Percentiles rank a stretch among this genome's conserved stretches.
Conservation (phyloP, 129 eudicot genomes). For the Saussurea involucrata region DNA sequence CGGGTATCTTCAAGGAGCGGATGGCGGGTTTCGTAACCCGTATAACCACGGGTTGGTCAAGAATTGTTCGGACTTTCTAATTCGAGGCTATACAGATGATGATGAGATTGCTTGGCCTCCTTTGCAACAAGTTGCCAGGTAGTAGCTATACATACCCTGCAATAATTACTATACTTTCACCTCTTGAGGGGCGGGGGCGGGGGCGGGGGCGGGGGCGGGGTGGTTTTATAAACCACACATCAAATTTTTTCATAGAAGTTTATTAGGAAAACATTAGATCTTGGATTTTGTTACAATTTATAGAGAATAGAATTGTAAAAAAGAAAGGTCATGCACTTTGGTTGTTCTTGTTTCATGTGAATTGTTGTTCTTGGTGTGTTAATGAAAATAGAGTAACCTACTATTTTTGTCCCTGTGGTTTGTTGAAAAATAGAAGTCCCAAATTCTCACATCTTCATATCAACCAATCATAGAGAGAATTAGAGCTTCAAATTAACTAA, state of each 20-base stretch:
- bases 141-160: neutral
- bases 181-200: neutral
- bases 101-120: conserved; percentile 68
- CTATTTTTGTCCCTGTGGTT: neutral
- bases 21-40: conserved; percentile 80
- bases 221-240: neutral
- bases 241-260: neutral
- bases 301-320: neutral
- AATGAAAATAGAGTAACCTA: neutral
- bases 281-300: conserved; percentile 5
- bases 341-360: neutral
- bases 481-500: too few relatives aligned
- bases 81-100: conserved; percentile 76
- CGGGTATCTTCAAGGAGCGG: conserved; percentile 76
- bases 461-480: too few relatives aligned
- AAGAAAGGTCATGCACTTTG: neutral
- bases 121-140: conserved; percentile 46
- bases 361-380: neutral
- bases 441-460: too few relatives aligned
- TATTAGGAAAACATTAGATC: neutral
- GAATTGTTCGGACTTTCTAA: conserved; percentile 83
- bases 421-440: too few relatives aligned
- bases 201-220: neutral
- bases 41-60: conserved; percentile 78
- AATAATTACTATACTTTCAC: neutral